Evolutionary conservation across 129 eudicot genomes (phyloP).

Genomic region (Solidago caesia): DNA sequence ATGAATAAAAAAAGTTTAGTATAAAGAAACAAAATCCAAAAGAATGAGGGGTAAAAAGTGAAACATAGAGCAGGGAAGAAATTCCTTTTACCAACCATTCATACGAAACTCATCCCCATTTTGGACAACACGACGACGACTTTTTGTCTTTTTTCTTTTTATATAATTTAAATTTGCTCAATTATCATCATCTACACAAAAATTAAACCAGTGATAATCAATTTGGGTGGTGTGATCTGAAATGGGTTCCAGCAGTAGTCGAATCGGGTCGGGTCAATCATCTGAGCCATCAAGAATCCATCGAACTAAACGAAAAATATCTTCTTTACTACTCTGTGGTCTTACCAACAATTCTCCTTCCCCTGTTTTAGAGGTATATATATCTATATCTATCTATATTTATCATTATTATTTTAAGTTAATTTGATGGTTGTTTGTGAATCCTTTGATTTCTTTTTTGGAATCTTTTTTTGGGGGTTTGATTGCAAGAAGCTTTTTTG

Average conservation of each 20-base stretch:
- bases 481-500: too few species aligned
- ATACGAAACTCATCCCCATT: conserved; percentile 32
- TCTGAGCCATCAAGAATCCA: conserved; percentile 27
- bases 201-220: background rate
- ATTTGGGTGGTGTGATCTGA: background rate
- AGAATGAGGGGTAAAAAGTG: conserved; percentile 11
- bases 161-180: background rate
- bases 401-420: background rate
- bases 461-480: background rate
- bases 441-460: background rate
- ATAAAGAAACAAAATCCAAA: too few species aligned
- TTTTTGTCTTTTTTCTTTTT: background rate
- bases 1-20: too few species aligned
- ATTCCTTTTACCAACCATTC: conserved; percentile 16
- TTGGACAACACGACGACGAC: conserved; percentile 7
- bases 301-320: conserved; percentile 41
- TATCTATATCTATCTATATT: background rate
- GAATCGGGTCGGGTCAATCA: conserved; percentile 30
- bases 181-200: background rate
- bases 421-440: conserved; percentile 5
- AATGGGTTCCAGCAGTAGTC: conserved; percentile 59
- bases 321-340: conserved; percentile 44
- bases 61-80: background rate
- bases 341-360: conserved; percentile 34
- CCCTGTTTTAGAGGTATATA: conserved; percentile 25